Conservation (phyloP, 257 asterid species). For the Solanum lycopersicoides region DNA sequence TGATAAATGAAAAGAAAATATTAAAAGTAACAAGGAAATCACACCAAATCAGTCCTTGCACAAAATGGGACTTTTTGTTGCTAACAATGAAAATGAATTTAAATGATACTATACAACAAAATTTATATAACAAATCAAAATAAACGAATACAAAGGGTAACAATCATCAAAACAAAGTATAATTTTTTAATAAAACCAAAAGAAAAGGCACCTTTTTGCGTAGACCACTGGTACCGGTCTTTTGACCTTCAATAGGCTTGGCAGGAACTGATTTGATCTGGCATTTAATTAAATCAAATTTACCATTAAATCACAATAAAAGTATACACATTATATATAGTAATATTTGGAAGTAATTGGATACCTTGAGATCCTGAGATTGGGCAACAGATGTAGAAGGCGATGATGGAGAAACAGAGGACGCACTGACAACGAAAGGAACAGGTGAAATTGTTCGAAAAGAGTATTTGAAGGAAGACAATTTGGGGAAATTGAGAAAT, state of each 20-base stretch:
- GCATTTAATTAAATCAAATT: neutral
- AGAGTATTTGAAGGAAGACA: slow-evolving; percentile 12
- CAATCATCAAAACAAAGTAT: neutral
- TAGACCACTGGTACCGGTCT: slow-evolving; percentile 97
- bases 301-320: neutral
- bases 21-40: neutral
- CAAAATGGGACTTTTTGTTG: neutral
- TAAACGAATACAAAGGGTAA: neutral
- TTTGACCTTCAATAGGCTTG: slow-evolving; percentile 84
- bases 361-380: slow-evolving; percentile 56
- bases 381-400: slow-evolving; percentile 43
- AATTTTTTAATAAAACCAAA: neutral
- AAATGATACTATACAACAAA: neutral
- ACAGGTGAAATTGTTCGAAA: slow-evolving; percentile 9
- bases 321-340: neutral
- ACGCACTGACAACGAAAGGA: slow-evolving; percentile 11
- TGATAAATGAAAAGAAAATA: neutral
- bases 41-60: neutral
- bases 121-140: neutral
- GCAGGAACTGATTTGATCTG: slow-evolving; percentile 69
- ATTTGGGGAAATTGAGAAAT: slow-evolving; percentile 14
- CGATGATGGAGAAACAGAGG: slow-evolving; percentile 26
- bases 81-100: neutral
- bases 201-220: slow-evolving; percentile 57
- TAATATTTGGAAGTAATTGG: neutral